Percentiles rank a stretch among this genome's conserved stretches.
Conservation (phyloP, 495 filamentous ascomycete genomes). For the Penicillium lividum region DNA sequence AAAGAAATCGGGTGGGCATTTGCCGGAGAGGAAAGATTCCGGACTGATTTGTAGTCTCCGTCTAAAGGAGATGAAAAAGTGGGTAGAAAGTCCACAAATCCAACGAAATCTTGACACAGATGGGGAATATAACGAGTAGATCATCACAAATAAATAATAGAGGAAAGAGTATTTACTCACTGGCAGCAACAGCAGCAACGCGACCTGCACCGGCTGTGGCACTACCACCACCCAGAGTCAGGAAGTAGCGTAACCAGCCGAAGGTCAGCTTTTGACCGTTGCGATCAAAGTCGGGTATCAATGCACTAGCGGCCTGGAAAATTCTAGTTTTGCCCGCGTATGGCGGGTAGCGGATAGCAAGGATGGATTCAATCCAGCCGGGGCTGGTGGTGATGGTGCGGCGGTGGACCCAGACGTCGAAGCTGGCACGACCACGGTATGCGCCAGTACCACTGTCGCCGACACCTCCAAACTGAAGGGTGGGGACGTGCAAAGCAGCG, state of each 20-base stretch:
- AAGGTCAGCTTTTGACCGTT: conserved; percentile 59
- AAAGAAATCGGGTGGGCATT: neutral
- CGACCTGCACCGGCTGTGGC: conserved; percentile 42
- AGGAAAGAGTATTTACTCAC: conserved; percentile 37
- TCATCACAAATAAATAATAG: neutral
- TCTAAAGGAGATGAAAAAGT: conserved; percentile 10
- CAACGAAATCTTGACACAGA: conserved; percentile 6
- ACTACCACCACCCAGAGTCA: conserved; percentile 49
- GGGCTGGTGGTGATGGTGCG: conserved; percentile 76
- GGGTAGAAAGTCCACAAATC: conserved; percentile 1
- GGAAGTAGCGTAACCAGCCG: conserved; percentile 45
- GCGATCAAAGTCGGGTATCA: conserved; percentile 82
- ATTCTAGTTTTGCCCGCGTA: conserved; percentile 63
- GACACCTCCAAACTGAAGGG: conserved; percentile 86
- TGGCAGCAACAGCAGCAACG: conserved; percentile 44
- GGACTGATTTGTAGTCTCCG: conserved; percentile 12
- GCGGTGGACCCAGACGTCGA: conserved; percentile 82
- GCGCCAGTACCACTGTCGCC: conserved; percentile 80
- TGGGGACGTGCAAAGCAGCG: conserved; percentile 78
- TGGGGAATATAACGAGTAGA: conserved; percentile 12
- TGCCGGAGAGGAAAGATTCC: neutral
- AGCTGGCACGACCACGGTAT: conserved; percentile 80
- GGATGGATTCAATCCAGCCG: conserved; percentile 73
- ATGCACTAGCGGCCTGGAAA: conserved; percentile 54
- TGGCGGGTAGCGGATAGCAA: conserved; percentile 80